A percentile compares a stretch with the other conserved stretches of the same genome.
Conservation (phyloP, 495 filamentous ascomycete genomes). For the Lasiosphaeria miniovina region DNA sequence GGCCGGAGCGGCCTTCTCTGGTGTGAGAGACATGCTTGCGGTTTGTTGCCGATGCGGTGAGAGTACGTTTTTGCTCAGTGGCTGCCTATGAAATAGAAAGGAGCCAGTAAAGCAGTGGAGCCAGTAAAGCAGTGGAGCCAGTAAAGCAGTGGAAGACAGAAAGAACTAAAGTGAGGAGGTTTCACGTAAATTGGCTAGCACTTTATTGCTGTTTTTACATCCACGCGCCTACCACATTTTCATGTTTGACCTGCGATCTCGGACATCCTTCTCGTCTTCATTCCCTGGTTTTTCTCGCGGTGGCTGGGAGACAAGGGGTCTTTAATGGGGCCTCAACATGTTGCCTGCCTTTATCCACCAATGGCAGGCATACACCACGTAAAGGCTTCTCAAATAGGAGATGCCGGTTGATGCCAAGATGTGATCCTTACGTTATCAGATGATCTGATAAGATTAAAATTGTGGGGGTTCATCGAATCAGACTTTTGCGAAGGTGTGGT, state of each 20-base stretch:
- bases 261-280: background rate
- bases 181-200: background rate
- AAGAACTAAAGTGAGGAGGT: background rate
- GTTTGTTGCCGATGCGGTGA: background rate
- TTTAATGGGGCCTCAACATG: background rate
- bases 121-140: background rate
- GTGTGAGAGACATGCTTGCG: background rate
- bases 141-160: background rate
- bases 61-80: background rate
- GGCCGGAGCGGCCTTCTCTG: background rate
- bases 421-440: background rate
- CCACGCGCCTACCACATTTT: background rate
- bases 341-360: background rate
- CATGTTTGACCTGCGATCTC: background rate
- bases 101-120: no score
- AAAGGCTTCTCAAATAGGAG: background rate
- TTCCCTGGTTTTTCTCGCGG: background rate
- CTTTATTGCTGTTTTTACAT: background rate
- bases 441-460: constrained; percentile 1
- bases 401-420: background rate
- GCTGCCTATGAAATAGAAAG: no score
- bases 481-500: background rate
- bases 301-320: background rate
- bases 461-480: background rate
- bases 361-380: background rate